Base-by-base conservation (phyloP, 2,329 filamentous ascomycete genomes). In the Pyrenophora tritici-repentis region DNA sequence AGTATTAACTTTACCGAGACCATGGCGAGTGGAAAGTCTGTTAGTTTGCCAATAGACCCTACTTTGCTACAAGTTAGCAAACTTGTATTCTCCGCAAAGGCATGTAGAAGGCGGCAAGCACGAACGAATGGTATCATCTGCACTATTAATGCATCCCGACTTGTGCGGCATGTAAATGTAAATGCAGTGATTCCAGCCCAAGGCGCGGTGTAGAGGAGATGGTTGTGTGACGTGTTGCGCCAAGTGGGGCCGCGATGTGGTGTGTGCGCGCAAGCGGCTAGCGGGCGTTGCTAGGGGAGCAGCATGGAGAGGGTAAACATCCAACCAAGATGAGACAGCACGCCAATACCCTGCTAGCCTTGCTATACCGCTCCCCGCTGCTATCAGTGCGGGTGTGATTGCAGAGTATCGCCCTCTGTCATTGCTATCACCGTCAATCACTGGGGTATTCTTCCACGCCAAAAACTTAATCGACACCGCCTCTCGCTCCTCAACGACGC, bases 221-320 rank as follows among this genome's bases (percentile, higher is more conserved):
- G 50, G 42, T 33, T 40, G 45, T 51, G 54, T 61, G 59, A 61
- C 56, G 59, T 59, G 59, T 50, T 58, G 49, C 24, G 36, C 22
- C 32, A 35, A 42, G 52, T 52, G 47, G 56, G 38, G 53, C 47
- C 43, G 48, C 37, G 14, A 14, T 10, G 36, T 40, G 50, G 46
- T 33, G 17, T 22, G 47, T 49, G 45, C 34, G 32, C 35, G 26
- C 26, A 29, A 12, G 26, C 35, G 35, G 41, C 22, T 31, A 38
- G 54, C 50, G 50, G 42, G 44, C 42, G 59, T 57, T 61, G 59
- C 59, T 48, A 47, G 56, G 59, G 59, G 49, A 61, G 55, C 59
- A 26, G 47, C 51, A 56, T 54, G 26, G 47, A 54, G 42, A 49
- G 38, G 47, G 59, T 61, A 55, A 58, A 58, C 55, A 61, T 34